Conservation (phyloP, 805 yeast genomes). For the Monosporozyma aquatica region DNA sequence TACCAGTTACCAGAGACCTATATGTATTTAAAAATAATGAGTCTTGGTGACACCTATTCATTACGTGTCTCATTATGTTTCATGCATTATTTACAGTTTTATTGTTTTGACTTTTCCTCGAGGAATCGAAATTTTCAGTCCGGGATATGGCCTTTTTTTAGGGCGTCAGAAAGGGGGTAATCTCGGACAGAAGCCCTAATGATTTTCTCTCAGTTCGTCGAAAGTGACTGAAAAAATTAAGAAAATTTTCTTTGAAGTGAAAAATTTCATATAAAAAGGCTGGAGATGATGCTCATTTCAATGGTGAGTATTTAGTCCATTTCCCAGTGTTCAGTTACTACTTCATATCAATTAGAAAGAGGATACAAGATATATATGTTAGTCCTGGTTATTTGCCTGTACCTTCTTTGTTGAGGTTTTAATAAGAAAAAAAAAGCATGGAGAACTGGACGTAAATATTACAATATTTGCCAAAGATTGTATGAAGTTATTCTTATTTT, state of each 20-base stretch:
- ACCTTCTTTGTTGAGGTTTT: too few species aligned
- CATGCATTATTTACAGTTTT: not conserved
- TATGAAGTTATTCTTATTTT: not conserved
- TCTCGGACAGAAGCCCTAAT: conserved; percentile 1
- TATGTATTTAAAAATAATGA: too few species aligned
- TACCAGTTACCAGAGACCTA: too few species aligned
- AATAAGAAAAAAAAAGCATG: too few species aligned
- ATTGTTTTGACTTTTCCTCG: not conserved
- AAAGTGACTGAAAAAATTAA: not conserved
- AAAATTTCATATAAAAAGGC: not conserved
- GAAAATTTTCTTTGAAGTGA: not conserved
- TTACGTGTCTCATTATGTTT: not conserved
- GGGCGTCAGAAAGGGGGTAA: not conserved
- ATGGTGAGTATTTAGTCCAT: too few species aligned
- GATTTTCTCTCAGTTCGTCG: not conserved
- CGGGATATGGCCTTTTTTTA: not conserved
- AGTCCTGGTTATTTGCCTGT: too few species aligned
- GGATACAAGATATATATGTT: too few species aligned
- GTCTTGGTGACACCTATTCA: too few species aligned
- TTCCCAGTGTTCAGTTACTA: too few species aligned
- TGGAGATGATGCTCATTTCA: too few species aligned
- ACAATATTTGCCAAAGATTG: not conserved
- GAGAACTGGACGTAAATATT: not conserved
- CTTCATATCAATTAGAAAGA: too few species aligned
- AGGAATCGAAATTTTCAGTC: not conserved